Percentiles rank a stretch among this genome's conserved stretches.
Conservation (phyloP, 129 eudicot species). For the Oenanthe sinensis region DNA sequence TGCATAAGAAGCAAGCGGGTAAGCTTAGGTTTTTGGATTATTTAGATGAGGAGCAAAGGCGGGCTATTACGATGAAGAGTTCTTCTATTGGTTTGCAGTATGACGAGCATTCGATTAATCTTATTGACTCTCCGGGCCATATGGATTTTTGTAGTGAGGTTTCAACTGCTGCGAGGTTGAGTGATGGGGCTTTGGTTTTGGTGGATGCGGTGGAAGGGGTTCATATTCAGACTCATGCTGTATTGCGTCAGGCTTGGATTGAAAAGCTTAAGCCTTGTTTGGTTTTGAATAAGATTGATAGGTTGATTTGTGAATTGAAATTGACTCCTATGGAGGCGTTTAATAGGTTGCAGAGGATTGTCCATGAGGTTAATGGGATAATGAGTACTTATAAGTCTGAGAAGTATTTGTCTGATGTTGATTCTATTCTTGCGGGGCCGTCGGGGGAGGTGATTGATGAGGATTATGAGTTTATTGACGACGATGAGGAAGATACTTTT, state of each 20-base stretch:
- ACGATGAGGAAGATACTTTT: conserved; percentile 87
- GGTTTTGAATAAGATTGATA: conserved; percentile 90
- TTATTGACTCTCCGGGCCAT: conserved; percentile 96
- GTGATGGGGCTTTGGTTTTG: conserved; percentile 87
- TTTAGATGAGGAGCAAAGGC: conserved; percentile 85
- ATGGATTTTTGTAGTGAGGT: conserved; percentile 99
- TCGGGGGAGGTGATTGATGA: conserved; percentile 49
- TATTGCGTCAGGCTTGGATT: conserved; percentile 91
- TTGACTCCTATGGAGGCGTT: conserved; percentile 90
- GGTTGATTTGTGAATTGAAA: conserved; percentile 74
- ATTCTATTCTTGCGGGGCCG: conserved; percentile 64
- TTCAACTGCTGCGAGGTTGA: conserved; percentile 84
- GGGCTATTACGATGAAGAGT: conserved; percentile 97
- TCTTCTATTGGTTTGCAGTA: conserved; percentile 64
- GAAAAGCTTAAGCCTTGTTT: conserved; percentile 81
- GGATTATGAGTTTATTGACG: conserved; percentile 52
- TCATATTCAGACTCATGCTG: conserved; percentile 97
- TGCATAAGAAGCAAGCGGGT: conserved; percentile 94
- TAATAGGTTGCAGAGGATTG: conserved; percentile 56
- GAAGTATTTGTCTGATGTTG: conserved; percentile 93
- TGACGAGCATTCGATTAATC: conserved; percentile 41
- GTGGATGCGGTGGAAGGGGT: conserved; percentile 99
- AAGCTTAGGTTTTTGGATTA: conserved; percentile 78
- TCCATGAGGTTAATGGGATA: conserved; percentile 90
- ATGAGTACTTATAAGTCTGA: conserved; percentile 74